These are phyloP conservation scores for Limnanthes douglasii DNA, from an alignment of 345 rosid genomes.

Conservation along the genomic window DNA sequence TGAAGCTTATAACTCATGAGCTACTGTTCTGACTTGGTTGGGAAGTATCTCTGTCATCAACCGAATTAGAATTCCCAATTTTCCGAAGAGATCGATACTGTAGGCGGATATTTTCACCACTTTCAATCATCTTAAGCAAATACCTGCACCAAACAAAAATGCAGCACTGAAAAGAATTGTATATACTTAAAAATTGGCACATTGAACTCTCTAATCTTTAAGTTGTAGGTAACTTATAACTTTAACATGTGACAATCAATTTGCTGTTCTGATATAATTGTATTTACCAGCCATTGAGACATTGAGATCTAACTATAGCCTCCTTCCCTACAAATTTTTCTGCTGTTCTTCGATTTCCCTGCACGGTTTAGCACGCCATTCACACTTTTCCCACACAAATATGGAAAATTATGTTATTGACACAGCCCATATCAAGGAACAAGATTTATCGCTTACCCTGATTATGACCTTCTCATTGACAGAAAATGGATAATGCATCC, in stretches of 20 bases:
- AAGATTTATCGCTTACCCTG: slow-evolving; percentile 31
- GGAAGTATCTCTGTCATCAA: slow-evolving; percentile 35
- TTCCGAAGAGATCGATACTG: slow-evolving; percentile 89
- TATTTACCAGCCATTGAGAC: slow-evolving; percentile 91
- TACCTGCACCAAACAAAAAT: slow-evolving; percentile 40
- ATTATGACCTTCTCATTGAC: slow-evolving; percentile 92
- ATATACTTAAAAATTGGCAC: background rate
- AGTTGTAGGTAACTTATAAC: background rate
- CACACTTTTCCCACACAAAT: slow-evolving; percentile 4
- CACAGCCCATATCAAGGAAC: background rate
- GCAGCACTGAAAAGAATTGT: slow-evolving; percentile 2
- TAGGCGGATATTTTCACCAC: slow-evolving; percentile 78
- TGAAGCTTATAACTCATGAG: slow-evolving; percentile 14
- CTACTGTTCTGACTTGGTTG: slow-evolving; percentile 45
- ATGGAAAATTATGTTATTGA: background rate
- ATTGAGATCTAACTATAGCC: slow-evolving; percentile 89
- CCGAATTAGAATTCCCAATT: slow-evolving; percentile 17
- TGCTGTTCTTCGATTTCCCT: slow-evolving; percentile 95
- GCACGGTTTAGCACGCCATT: slow-evolving; percentile 13
- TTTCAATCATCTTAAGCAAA: slow-evolving; percentile 58
- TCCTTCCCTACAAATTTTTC: slow-evolving; percentile 97
- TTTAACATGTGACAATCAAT: background rate
- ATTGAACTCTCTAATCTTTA: slow-evolving; percentile 1
- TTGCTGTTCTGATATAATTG: slow-evolving; percentile 4
- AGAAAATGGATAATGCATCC: slow-evolving; percentile 81